Evolutionary conservation across 2,329 filamentous ascomycete species (phyloP).

Genomic region (Fusarium odoratissimum): DNA sequence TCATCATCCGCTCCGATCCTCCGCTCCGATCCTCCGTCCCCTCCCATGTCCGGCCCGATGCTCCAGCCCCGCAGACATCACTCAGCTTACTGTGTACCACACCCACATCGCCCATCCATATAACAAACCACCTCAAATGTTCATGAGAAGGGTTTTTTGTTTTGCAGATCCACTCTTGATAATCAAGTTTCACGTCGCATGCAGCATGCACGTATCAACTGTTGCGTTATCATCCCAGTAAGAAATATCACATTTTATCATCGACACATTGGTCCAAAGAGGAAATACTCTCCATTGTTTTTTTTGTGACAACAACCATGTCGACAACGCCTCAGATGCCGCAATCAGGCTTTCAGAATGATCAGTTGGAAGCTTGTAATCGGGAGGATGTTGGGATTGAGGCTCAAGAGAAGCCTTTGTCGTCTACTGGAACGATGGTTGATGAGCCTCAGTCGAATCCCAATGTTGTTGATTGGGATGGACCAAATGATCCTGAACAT

Average conservation of each 20-base stretch:
- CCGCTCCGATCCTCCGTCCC: conserved; percentile 6
- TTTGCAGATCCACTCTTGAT: not conserved
- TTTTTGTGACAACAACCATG: not conserved
- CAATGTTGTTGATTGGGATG: conserved; percentile 69
- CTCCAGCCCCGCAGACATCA: not conserved
- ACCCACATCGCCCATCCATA: not conserved
- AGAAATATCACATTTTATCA: not conserved
- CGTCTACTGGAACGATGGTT: not conserved
- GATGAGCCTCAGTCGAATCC: not conserved
- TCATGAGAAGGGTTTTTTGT: not conserved
- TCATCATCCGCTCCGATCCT: conserved; percentile 24
- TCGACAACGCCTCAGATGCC: not conserved
- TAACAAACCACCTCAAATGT: not conserved
- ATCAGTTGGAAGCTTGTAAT: not conserved
- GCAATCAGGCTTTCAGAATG: not conserved
- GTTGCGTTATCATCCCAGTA: not conserved
- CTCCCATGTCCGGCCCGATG: not conserved
- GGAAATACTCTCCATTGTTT: not conserved
- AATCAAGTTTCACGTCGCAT: not conserved
- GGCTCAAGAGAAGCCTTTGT: not conserved
- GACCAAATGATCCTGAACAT: conserved; percentile 66
- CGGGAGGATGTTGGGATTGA: not conserved
- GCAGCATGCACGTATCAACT: not conserved
- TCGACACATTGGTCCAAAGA: not conserved
- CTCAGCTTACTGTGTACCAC: not conserved